Conservation (phyloP, 1,284 basidiomycete species). For the Gomphus bonarii region DNA sequence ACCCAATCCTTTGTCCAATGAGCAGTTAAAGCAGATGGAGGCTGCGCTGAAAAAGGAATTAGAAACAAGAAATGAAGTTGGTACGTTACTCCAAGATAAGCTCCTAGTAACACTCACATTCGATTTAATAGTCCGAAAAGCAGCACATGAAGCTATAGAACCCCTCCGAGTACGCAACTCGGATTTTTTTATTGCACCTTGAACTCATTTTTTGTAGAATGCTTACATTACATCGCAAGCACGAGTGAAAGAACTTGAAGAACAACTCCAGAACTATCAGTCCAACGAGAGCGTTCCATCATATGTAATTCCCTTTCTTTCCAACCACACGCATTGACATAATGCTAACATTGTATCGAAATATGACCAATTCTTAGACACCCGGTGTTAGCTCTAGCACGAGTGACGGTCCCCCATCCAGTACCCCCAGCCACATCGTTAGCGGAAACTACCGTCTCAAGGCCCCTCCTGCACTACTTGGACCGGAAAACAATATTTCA, state of each 20-base stretch:
- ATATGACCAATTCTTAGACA: background rate
- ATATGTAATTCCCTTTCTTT: background rate
- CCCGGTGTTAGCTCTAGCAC: background rate
- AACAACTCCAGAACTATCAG: background rate
- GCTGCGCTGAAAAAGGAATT: background rate
- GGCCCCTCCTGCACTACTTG: background rate
- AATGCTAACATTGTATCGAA: background rate
- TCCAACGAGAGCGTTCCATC: background rate
- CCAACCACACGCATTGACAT: background rate
- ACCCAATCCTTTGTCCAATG: background rate
- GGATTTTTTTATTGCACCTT: background rate
- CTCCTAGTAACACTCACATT: background rate
- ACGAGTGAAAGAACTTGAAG: background rate
- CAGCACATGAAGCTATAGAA: background rate
- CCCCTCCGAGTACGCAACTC: background rate
- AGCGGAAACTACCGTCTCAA: background rate
- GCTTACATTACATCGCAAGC: background rate
- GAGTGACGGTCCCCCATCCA: background rate
- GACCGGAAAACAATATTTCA: background rate
- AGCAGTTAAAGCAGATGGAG: background rate
- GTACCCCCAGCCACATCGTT: background rate
- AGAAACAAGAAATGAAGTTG: background rate
- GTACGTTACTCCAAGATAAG: background rate
- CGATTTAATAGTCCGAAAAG: background rate
- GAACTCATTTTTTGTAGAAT: background rate